Evolutionary conservation across 2,329 filamentous ascomycete species (phyloP).

Genomic region (Xylaria sp.): DNA sequence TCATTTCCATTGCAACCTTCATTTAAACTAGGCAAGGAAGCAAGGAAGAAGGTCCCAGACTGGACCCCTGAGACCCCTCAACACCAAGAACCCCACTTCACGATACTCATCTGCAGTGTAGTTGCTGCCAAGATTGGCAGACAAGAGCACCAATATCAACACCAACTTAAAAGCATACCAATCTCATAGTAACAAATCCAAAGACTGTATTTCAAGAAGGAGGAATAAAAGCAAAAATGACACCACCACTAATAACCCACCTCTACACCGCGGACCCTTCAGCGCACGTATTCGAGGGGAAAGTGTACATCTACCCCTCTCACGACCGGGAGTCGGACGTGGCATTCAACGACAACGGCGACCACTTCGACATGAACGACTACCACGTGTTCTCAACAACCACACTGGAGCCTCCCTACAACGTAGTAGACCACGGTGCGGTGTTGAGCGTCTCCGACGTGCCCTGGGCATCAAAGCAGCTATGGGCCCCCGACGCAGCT

Average conservation of each 20-base stretch:
- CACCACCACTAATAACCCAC: slow-evolving; percentile 75
- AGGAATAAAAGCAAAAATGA: slow-evolving; percentile 48
- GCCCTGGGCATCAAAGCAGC: slow-evolving; percentile 80
- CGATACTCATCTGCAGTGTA: slow-evolving; percentile 29
- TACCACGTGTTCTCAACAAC: slow-evolving; percentile 78
- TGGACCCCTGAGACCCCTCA: not conserved
- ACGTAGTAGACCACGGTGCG: slow-evolving; percentile 77
- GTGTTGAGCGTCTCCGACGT: slow-evolving; percentile 70
- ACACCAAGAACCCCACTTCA: slow-evolving; percentile 39
- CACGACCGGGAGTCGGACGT: slow-evolving; percentile 82
- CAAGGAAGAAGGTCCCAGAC: not conserved
- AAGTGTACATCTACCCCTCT: slow-evolving; percentile 82
- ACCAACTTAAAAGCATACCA: not conserved
- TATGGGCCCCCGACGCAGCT: slow-evolving; percentile 84
- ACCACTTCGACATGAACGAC: slow-evolving; percentile 86
- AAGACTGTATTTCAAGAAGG: slow-evolving; percentile 10
- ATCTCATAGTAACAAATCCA: no score
- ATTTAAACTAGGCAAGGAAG: not conserved
- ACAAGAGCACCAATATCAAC: not conserved
- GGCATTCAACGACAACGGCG: slow-evolving; percentile 82
- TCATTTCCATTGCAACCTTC: not conserved
- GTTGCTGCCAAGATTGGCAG: not conserved
- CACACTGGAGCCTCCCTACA: slow-evolving; percentile 61
- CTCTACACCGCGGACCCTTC: slow-evolving; percentile 84
- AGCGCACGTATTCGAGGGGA: slow-evolving; percentile 80